A percentile compares a stretch with the other conserved stretches of the same genome.
phyloP scores from a whole-genome alignment of 192 early-diverging fungal species.

The Coemansia erecta region DNA sequence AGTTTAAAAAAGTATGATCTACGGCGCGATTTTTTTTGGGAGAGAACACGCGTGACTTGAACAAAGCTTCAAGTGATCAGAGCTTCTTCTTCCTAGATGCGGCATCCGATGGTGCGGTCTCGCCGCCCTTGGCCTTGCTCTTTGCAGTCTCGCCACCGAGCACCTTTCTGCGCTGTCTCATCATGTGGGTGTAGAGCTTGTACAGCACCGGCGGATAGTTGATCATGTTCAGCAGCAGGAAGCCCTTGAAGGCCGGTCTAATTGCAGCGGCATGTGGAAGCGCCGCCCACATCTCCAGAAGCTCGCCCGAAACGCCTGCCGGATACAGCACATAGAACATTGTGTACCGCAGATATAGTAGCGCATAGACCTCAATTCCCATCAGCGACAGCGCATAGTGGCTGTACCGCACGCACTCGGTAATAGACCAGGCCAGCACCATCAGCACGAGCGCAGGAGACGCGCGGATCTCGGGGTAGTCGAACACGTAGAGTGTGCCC shows the following conservation, averaged over 20 bases:
- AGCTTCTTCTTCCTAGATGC: conserved; percentile 33
- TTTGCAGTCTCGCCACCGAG: conserved; percentile 48
- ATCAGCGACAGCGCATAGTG: conserved; percentile 80
- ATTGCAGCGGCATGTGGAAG: conserved; percentile 61
- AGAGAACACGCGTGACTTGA: conserved; percentile 1
- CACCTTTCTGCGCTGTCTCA: conserved; percentile 78
- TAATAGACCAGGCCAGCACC: conserved; percentile 88
- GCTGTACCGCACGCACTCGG: conserved; percentile 89
- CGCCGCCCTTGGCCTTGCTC: conserved; percentile 1
- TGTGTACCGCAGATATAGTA: conserved; percentile 71
- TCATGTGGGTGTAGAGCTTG: conserved; percentile 91
- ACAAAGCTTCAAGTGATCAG: background rate
- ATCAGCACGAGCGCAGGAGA: conserved; percentile 75
- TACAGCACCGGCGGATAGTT: conserved; percentile 76
- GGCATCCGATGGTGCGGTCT: conserved; percentile 1
- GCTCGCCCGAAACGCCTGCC: conserved; percentile 81
- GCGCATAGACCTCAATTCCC: conserved; percentile 45
- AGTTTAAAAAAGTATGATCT: background rate
- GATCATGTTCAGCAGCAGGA: conserved; percentile 57
- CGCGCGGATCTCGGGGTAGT: conserved; percentile 63
- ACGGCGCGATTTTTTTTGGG: conserved; percentile 6
- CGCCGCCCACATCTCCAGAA: conserved; percentile 70
- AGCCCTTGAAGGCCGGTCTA: conserved; percentile 57
- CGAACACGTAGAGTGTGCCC: conserved; percentile 71
- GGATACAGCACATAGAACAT: conserved; percentile 96